Base-by-base conservation (phyloP, 2,329 filamentous ascomycete genomes). In the Xylariaceae sp. region DNA sequence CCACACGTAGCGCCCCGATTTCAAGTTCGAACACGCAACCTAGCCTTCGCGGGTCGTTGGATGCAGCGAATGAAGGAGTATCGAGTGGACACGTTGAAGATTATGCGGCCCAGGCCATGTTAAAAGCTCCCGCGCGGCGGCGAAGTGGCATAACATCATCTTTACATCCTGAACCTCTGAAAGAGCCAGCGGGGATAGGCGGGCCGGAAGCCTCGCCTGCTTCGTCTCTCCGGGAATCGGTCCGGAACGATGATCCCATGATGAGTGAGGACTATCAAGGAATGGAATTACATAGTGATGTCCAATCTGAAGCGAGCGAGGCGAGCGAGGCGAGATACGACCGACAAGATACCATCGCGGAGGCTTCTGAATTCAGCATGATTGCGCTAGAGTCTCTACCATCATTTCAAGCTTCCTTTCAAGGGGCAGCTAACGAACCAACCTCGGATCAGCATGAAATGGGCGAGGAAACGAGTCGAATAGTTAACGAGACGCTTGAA, bases 301-400 rank as follows among this genome's bases (percentile, higher is more conserved):
- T 57, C 15, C 61, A 60, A 30, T 68, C 67, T 2, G 57, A 63
- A 18, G 53, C 57, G 1, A 61, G 52, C 2, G 57, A 63, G 16
- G 53, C 57, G 1, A 61, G 52, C 41, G 54, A 42, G 26, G 47
- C 57, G 19, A 63, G 57, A 21, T 55, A 62, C 34, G 59, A 59
- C 37, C 55, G 63, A 39, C 65, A 64, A 56, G 63, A 79, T 47
- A 78, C 72, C 0, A 72, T 78, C 44, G 71, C 72, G 3, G 72
- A 78, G 45, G 70, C 70, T 2, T 70, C 68, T 15, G 80, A 83
- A 37, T 82, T 83, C 57, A 83, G 79, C 63, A 82, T 82, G 78
- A 83, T 83, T 52, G 78, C 79, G 30, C 74, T 81, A 55, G 74
- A 80, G 43, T 80, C 78, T 2, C 69, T 83, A 16, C 77, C 76